A percentile compares a stretch with the other conserved stretches of the same genome.
phyloP scores from a whole-genome alignment of 345 rosid genomes.

The Murraya paniculata region DNA sequence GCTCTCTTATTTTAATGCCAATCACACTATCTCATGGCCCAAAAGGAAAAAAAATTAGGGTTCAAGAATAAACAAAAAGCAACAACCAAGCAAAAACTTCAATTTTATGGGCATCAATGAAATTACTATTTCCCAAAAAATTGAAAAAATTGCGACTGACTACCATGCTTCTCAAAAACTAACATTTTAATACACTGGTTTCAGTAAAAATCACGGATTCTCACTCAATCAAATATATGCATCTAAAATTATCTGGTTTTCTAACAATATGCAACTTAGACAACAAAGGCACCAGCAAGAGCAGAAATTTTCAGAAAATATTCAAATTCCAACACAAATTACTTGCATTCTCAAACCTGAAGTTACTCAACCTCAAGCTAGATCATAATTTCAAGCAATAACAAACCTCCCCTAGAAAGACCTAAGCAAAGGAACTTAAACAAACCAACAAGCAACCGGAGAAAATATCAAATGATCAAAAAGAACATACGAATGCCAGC shows the following conservation, averaged over 20 bases:
- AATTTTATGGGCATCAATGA: background rate
- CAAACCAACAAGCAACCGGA: background rate
- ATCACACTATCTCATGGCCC: background rate
- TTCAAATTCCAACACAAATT: background rate
- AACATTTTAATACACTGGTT: background rate
- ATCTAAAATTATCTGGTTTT: background rate
- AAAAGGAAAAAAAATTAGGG: background rate
- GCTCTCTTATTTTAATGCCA: background rate
- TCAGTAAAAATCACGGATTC: background rate
- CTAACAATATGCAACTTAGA: background rate
- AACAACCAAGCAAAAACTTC: background rate
- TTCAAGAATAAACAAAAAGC: background rate
- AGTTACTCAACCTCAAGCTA: background rate
- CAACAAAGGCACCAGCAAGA: background rate
- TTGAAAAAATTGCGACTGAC: background rate
- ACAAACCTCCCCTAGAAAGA: background rate
- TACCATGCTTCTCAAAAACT: background rate
- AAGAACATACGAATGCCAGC: constrained; percentile 85
- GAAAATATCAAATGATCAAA: constrained; percentile 5
- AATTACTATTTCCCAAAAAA: background rate
- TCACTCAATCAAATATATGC: background rate
- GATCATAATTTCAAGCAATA: background rate
- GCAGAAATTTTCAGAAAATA: background rate
- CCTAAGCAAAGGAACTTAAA: constrained; percentile 1
- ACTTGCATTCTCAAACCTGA: background rate